Conservation (phyloP, 2,329 filamentous ascomycete species). For the Graphiopsis chlorocephala region DNA sequence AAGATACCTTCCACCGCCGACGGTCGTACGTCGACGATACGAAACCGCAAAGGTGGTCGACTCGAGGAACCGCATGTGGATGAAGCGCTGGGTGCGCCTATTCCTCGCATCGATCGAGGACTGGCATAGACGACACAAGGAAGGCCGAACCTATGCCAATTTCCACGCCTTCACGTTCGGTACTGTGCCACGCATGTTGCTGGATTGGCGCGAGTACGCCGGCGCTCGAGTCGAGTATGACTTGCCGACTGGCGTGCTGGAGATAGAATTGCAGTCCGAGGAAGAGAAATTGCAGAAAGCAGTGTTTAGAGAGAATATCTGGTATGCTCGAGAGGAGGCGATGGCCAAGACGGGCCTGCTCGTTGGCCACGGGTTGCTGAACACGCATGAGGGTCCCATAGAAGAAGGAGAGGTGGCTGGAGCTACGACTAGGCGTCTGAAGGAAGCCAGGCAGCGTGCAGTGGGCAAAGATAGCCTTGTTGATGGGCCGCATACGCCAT, state of each 20-base stretch:
- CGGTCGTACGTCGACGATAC: background rate
- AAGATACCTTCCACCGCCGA: background rate
- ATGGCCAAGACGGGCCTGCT: background rate
- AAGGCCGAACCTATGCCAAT: background rate
- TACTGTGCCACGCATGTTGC: conserved; percentile 28
- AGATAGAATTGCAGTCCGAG: conserved; percentile 19
- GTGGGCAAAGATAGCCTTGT: background rate
- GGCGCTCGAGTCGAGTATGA: conserved; percentile 28
- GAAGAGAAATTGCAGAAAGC: background rate
- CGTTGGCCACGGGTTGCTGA: background rate
- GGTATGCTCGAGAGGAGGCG: background rate
- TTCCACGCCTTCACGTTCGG: background rate
- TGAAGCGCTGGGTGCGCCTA: conserved; percentile 31
- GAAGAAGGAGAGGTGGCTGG: background rate
- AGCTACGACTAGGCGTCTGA: background rate
- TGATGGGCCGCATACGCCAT: background rate
- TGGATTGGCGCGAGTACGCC: conserved; percentile 25
- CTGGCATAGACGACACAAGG: background rate
- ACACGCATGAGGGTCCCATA: background rate
- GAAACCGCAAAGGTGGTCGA: conserved; percentile 12
- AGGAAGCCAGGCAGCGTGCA: background rate
- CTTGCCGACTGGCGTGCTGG: conserved; percentile 30
- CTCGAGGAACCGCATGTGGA: conserved; percentile 22
- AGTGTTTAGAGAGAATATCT: background rate
- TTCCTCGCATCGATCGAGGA: conserved; percentile 21